Base-by-base conservation (phyloP, 2,329 filamentous ascomycete species). In the Diaporthe longicolla region DNA sequence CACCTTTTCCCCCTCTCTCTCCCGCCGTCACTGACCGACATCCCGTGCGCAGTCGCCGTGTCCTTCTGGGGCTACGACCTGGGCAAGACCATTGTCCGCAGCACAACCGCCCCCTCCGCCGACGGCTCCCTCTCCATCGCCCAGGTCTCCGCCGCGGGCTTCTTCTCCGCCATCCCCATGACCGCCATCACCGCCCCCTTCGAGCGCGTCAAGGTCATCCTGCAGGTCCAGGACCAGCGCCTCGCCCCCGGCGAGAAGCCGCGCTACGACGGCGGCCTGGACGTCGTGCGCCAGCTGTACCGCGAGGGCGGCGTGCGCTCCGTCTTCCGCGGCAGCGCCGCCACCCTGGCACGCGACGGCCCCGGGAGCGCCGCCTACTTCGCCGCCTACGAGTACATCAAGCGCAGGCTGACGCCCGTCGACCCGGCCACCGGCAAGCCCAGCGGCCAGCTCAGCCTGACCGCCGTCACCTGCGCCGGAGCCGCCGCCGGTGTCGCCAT, bases 181-280 rank as follows among this genome's bases (percentile, higher is more conserved):
- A 99, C 97, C 5, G 85, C 94, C 84, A 98, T 99, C 86, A 98
- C 97, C n/a, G 97, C 97, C 6, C 97, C 97, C 75, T 98, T 99
- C 83, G 97, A 99, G 89, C 96, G 97, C 81, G 95, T 99, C 79
- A 99, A 99, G 86, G 96, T 99, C 72, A 95, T 99, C 77, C 92
- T 99, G 1, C 97, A 99, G 84, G 97, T 98, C 78, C 97, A 98
- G 85, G 95, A 95, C 80, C 95, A 98, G 84, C 86, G 89, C 70
- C 92, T 97, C 54, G 91, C 92, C 0, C 94, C 95, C 0, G 96
- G 95, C 80, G 93, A 98, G 86, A 97, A 98, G 85, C 95, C 95
- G 21, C 95, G 94, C 81, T 98, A 98, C 88, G 90, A 88, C 58
- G 95, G 95, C 81, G 95, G 94, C 74, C 77, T 94, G 69, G 97